Percentiles rank a stretch among this genome's conserved stretches.
These are phyloP conservation scores for Trichophyton rubrum DNA, from an alignment of 2,329 filamentous ascomycete genomes.

Conservation along the genomic window DNA sequence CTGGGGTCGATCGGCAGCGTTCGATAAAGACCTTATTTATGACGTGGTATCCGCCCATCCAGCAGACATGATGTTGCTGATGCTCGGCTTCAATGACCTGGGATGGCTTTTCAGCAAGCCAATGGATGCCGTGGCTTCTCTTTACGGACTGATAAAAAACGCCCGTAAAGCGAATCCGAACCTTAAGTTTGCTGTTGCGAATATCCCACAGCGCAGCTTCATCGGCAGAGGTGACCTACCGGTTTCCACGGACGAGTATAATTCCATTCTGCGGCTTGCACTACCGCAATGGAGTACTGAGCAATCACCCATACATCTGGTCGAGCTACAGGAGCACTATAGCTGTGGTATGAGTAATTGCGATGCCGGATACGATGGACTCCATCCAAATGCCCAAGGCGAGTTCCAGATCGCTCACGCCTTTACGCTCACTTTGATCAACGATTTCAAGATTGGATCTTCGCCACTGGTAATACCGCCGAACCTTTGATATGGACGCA, in stretches of 20 bases:
- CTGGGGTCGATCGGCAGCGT: not conserved
- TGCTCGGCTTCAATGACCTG: not conserved
- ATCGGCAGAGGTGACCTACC: not conserved
- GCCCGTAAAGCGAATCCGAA: not conserved
- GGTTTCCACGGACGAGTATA: not conserved
- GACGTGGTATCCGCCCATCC: not conserved
- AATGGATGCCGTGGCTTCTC: not conserved
- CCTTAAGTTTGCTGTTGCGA: not conserved
- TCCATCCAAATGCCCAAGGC: not conserved
- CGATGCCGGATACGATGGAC: not conserved
- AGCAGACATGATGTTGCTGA: not conserved
- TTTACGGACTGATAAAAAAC: not conserved
- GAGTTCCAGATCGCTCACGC: not conserved
- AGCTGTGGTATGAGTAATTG: not conserved
- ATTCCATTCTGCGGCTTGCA: not conserved
- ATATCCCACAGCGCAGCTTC: not conserved
- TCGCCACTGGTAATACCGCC: not conserved
- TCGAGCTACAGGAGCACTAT: not conserved
- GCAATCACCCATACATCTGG: not conserved
- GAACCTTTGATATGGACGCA: not conserved
- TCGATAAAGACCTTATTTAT: not conserved
- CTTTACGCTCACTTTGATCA: not conserved
- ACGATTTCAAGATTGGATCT: not conserved
- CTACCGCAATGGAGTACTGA: not conserved
- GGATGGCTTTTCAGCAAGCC: not conserved